A percentile compares a stretch with the other conserved stretches of the same genome.
These are phyloP conservation scores for Monosiga brevicollis DNA, from an alignment of 78 protist species.

Conservation along the genomic window DNA sequence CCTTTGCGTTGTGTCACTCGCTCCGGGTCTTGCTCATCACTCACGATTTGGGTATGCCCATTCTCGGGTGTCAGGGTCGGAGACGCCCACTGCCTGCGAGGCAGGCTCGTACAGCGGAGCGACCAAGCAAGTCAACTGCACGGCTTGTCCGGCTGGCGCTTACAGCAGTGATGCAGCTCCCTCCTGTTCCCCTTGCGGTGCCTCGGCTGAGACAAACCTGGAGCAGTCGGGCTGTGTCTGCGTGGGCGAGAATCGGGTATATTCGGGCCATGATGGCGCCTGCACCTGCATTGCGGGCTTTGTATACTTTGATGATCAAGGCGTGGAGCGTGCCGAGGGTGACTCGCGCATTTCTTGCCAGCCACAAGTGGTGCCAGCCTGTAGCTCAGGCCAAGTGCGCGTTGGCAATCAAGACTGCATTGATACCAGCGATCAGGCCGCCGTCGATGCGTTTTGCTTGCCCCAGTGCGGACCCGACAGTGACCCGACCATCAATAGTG, in stretches of 20 bases:
- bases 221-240: slow-evolving; percentile 27
- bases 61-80: no score
- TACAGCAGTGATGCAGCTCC: slow-evolving; percentile 26
- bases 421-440: background rate
- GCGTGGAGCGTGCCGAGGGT: background rate
- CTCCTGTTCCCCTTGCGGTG: slow-evolving; percentile 27
- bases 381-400: slow-evolving; percentile 19
- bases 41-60: no score
- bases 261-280: slow-evolving; percentile 34
- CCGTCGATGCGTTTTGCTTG: slow-evolving; percentile 2
- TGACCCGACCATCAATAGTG: background rate
- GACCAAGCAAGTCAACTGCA: background rate
- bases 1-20: no score
- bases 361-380: slow-evolving; percentile 17
- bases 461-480: background rate
- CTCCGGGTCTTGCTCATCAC: no score
- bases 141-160: slow-evolving; percentile 11
- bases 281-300: slow-evolving; percentile 49
- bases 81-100: no score
- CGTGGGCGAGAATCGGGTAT: slow-evolving; percentile 41
- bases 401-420: background rate
- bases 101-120: slow-evolving; percentile 13
- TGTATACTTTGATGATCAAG: slow-evolving; percentile 15
- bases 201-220: slow-evolving; percentile 24
- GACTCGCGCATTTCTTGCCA: slow-evolving; percentile 39